Percentiles rank a stretch among this genome's conserved stretches.
Evolutionary conservation across 164 flowering plant species (phyloP).

Genomic region (Piper betle): DNA sequence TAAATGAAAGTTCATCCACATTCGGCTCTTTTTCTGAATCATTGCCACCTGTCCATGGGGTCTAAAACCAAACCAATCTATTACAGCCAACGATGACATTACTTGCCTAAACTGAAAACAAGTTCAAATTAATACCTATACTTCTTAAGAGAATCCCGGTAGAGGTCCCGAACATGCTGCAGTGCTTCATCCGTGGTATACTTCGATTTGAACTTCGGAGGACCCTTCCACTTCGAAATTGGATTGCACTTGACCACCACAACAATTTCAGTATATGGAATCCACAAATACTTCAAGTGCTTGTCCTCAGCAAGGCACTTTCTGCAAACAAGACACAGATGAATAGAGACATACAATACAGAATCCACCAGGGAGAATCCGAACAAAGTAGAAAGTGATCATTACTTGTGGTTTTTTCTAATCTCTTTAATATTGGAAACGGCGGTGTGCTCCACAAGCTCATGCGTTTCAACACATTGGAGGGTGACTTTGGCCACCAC

Average conservation of each 20-base stretch:
- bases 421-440: conserved; percentile 71
- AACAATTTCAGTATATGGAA: conserved; percentile 88
- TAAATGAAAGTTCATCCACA: conserved; percentile 63
- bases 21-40: conserved; percentile 22
- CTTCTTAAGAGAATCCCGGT: conserved; percentile 43
- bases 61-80: neutral
- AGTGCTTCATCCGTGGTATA: conserved; percentile 76
- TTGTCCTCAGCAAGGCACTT: conserved; percentile 81
- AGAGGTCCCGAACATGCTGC: conserved; percentile 74
- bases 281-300: conserved; percentile 89
- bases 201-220: conserved; percentile 73
- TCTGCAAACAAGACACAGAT: conserved; percentile 21
- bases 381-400: neutral
- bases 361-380: neutral
- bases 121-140: conserved; percentile 39
- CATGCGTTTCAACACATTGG: conserved; percentile 92
- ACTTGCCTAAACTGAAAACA: neutral
- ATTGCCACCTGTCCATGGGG: neutral
- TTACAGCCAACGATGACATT: neutral
- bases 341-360: neutral
- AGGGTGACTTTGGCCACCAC: conserved; percentile 97
- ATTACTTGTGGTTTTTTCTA: conserved; percentile 89
- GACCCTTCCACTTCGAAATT: conserved; percentile 72
- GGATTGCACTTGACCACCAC: conserved; percentile 95
- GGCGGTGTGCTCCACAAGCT: conserved; percentile 92